Percentiles rank a stretch among this genome's conserved stretches.
Conservation (phyloP, 345 rosid genomes). For the Cardamine occulta region DNA sequence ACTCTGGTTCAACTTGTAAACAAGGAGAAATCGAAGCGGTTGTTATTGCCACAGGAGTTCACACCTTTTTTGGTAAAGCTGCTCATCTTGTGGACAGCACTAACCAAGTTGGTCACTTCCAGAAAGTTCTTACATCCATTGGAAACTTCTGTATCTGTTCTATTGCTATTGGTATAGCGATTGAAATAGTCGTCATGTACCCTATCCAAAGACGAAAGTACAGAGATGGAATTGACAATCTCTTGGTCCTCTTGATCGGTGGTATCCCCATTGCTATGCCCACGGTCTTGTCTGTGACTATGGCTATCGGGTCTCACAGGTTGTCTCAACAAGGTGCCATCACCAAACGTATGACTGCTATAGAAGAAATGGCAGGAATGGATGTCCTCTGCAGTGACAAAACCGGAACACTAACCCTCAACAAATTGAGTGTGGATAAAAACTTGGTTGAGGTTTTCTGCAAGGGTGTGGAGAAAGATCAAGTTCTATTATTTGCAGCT, state of each 20-base stretch:
- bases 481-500: constrained; percentile 47
- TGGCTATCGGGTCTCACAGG: constrained; percentile 53
- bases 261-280: constrained; percentile 99
- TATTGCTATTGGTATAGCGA: constrained; percentile 51
- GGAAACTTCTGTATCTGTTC: constrained; percentile 62
- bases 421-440: constrained; percentile 47
- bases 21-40: constrained; percentile 53
- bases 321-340: constrained; percentile 50
- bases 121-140: constrained; percentile 56
- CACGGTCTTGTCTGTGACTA: constrained; percentile 78
- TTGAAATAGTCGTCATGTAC: constrained; percentile 57
- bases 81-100: constrained; percentile 55
- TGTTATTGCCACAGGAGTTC: constrained; percentile 50
- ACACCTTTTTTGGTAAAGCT: constrained; percentile 51
- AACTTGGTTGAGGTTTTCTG: constrained; percentile 49
- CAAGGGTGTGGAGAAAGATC: constrained; percentile 49
- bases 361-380: constrained; percentile 52
- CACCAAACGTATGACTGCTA: constrained; percentile 53
- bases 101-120: constrained; percentile 52
- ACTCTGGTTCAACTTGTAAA: constrained; percentile 52
- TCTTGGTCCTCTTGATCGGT: constrained; percentile 86
- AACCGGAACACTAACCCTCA: constrained; percentile 50
- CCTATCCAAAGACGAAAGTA: constrained; percentile 54
- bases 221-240: constrained; percentile 79
- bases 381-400: constrained; percentile 62